Conservation (phyloP, 495 filamentous ascomycete species). For the Delitschia confertaspora region DNA sequence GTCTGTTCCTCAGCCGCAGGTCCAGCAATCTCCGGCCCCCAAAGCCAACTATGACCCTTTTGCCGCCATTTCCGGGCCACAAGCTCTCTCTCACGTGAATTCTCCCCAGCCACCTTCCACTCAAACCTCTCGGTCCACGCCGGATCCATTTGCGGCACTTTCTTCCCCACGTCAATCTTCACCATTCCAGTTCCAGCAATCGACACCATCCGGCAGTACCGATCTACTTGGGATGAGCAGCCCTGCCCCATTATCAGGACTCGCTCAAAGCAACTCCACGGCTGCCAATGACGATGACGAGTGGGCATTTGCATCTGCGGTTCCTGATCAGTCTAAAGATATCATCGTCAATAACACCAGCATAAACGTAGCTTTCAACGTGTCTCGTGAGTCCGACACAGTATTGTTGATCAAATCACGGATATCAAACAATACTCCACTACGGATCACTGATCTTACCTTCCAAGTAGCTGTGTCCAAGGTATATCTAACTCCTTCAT, state of each 20-base stretch:
- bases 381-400: conserved; percentile 38
- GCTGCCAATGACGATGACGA: conserved; percentile 60
- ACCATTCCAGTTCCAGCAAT: conserved; percentile 39
- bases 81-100: conserved; percentile 28
- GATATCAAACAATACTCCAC: conserved; percentile 70
- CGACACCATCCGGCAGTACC: conserved; percentile 15
- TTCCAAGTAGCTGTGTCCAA: conserved; percentile 92
- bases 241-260: conserved; percentile 18
- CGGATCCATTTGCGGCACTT: conserved; percentile 35
- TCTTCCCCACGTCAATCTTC: conserved; percentile 31
- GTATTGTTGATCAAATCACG: conserved; percentile 50
- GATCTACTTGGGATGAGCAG: conserved; percentile 19
- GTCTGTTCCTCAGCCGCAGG: conserved; percentile 15
- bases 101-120: conserved; percentile 33
- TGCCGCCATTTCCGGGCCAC: conserved; percentile 29
- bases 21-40: conserved; percentile 16
- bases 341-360: conserved; percentile 51
- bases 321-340: conserved; percentile 59
- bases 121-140: conserved; percentile 36
- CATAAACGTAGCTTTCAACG: conserved; percentile 46
- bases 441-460: conserved; percentile 67
- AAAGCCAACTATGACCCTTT: conserved; percentile 29
- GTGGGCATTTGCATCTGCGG: conserved; percentile 84
- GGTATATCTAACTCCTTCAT: conserved; percentile 49
- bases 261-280: conserved; percentile 25